Conservation (phyloP, 306 rosid species). For the Canavalia ensiformis region DNA sequence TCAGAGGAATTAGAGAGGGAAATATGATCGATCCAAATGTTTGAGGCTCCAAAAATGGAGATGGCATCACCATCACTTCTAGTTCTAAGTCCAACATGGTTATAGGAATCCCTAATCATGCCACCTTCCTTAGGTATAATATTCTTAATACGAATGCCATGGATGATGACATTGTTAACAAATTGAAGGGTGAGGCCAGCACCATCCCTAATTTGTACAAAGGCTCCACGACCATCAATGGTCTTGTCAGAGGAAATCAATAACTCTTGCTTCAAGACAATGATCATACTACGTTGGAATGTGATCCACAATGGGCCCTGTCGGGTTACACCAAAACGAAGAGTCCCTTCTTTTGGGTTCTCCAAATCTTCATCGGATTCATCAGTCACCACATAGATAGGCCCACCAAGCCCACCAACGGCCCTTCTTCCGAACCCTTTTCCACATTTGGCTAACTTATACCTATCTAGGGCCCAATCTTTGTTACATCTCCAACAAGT, state of each 20-base stretch:
- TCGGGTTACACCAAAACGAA: slow-evolving; percentile 11
- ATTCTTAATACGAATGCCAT: slow-evolving; percentile 28
- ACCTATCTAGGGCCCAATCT: slow-evolving; percentile 31
- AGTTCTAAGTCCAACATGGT: slow-evolving; percentile 24
- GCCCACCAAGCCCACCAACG: slow-evolving; percentile 40
- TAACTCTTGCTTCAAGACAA: slow-evolving; percentile 34
- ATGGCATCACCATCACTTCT: slow-evolving; percentile 51
- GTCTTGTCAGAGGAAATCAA: slow-evolving; percentile 43
- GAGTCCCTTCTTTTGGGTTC: slow-evolving; percentile 32
- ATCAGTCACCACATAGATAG: slow-evolving; percentile 42
- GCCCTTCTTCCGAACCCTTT: slow-evolving; percentile 47
- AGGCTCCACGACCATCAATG: slow-evolving; percentile 45
- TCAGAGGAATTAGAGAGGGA: slow-evolving; percentile 40
- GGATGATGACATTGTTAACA: slow-evolving; percentile 42
- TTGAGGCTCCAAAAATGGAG: slow-evolving; percentile 36
- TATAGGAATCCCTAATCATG: slow-evolving; percentile 18
- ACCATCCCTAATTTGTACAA: slow-evolving; percentile 26
- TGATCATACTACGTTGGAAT: slow-evolving; percentile 18
- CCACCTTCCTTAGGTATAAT: slow-evolving; percentile 24
- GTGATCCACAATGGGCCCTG: slow-evolving; percentile 43
- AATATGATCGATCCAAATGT: slow-evolving; percentile 46
- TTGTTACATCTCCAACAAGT: slow-evolving; percentile 40
- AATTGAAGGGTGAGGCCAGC: slow-evolving; percentile 44
- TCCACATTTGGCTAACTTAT: background rate
- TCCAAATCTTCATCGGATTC: slow-evolving; percentile 8